phyloP scores from a whole-genome alignment of 495 filamentous ascomycete genomes.

The Rostrohypoxylon terebratum region DNA sequence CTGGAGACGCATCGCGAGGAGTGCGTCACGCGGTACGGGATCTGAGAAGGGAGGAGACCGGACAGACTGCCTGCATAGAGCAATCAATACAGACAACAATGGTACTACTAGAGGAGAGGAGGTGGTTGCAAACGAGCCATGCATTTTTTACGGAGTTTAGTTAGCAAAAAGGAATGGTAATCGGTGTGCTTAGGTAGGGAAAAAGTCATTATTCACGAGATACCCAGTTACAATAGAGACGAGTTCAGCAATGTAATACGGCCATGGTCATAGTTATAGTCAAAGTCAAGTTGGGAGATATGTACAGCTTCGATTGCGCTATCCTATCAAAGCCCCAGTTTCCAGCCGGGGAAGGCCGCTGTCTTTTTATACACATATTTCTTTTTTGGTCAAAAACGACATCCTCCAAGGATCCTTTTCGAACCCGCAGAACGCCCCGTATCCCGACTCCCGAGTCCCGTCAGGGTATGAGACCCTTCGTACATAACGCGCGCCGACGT shows the following conservation, averaged over 20 bases:
- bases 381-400: slow-evolving; percentile 1
- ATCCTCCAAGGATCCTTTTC: not conserved
- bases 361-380: slow-evolving; percentile 18
- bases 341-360: slow-evolving; percentile 1
- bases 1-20: slow-evolving; percentile 82
- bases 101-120: not conserved
- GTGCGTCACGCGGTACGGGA: slow-evolving; percentile 74
- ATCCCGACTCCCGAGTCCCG: not conserved
- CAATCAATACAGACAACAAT: not conserved
- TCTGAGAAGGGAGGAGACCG: slow-evolving; percentile 51
- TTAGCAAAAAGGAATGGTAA: not conserved
- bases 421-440: slow-evolving; percentile 11
- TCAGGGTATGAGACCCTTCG: slow-evolving; percentile 15
- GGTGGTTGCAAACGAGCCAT: not conserved
- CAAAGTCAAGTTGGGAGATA: slow-evolving; percentile 4
- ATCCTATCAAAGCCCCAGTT: slow-evolving; percentile 13
- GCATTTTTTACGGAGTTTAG: not conserved
- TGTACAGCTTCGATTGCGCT: slow-evolving; percentile 25
- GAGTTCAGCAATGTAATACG: slow-evolving; percentile 5
- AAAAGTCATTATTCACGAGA: slow-evolving; percentile 24
- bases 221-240: slow-evolving; percentile 38
- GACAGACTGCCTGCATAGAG: not conserved
- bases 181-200: not conserved
- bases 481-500: slow-evolving; percentile 10
- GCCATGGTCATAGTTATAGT: not conserved